Conservation (phyloP, 2,329 filamentous ascomycete genomes). For the Penicillium sp. region DNA sequence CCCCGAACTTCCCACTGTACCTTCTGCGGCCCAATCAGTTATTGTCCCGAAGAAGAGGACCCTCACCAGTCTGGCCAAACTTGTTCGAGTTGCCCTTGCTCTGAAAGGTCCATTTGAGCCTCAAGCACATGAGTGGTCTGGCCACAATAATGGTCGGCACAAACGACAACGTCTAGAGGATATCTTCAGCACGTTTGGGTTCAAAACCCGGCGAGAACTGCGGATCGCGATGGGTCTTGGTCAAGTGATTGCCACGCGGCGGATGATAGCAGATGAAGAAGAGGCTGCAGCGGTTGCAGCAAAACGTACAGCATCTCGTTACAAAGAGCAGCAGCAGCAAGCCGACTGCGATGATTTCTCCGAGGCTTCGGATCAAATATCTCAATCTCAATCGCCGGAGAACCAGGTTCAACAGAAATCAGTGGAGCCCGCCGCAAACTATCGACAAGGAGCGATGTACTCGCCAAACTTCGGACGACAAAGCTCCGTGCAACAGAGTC, state of each 20-base stretch:
- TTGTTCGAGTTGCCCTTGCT: slow-evolving; percentile 41
- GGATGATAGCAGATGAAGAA: slow-evolving; percentile 19
- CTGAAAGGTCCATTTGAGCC: slow-evolving; percentile 37
- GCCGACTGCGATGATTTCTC: background rate
- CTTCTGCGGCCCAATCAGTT: slow-evolving; percentile 10
- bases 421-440: background rate
- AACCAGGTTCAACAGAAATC: background rate
- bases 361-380: background rate
- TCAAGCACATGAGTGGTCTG: slow-evolving; percentile 11
- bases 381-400: too few relatives aligned
- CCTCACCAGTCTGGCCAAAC: slow-evolving; percentile 31
- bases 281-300: slow-evolving; percentile 5
- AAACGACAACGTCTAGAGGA: slow-evolving; percentile 33
- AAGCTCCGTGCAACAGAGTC: background rate
- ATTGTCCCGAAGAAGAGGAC: slow-evolving; percentile 19
- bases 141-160: slow-evolving; percentile 3
- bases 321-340: background rate
- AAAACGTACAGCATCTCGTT: slow-evolving; percentile 2
- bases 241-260: slow-evolving; percentile 44
- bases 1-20: slow-evolving; percentile 13
- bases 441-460: background rate
- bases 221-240: slow-evolving; percentile 45
- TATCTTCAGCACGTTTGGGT: slow-evolving; percentile 40
- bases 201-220: slow-evolving; percentile 41
- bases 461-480: background rate